These are phyloP conservation scores for Hippophae tibetana DNA, from an alignment of 306 rosid genomes.

Conservation along the genomic window DNA sequence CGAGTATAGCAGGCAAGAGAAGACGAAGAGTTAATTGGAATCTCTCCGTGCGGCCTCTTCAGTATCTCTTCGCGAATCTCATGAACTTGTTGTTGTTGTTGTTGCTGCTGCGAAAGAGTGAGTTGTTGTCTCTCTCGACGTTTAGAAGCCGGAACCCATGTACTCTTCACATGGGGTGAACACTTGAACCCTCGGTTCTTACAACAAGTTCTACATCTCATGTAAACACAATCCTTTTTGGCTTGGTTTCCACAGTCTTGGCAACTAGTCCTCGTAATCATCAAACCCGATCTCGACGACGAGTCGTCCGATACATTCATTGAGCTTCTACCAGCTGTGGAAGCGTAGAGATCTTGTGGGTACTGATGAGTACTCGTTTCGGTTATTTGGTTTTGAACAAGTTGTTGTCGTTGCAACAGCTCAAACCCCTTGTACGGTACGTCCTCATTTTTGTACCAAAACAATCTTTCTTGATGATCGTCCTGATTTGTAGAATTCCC, in stretches of 20 bases:
- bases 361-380: slow-evolving; percentile 16
- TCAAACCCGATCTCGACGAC: slow-evolving; percentile 48
- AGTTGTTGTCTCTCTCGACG: slow-evolving; percentile 69
- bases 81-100: slow-evolving; percentile 13
- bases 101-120: slow-evolving; percentile 21
- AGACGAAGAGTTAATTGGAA: slow-evolving; percentile 19
- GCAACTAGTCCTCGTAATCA: slow-evolving; percentile 50
- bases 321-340: slow-evolving; percentile 37
- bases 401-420: slow-evolving; percentile 53
- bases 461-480: slow-evolving; percentile 32
- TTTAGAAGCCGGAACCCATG: slow-evolving; percentile 89
- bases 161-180: slow-evolving; percentile 72
- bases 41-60: slow-evolving; percentile 49
- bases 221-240: slow-evolving; percentile 76
- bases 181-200: slow-evolving; percentile 88
- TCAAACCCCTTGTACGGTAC: slow-evolving; percentile 63
- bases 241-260: slow-evolving; percentile 99
- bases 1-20: slow-evolving; percentile 45
- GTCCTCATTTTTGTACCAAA: slow-evolving; percentile 49
- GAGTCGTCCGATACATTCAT: slow-evolving; percentile 48
- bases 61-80: slow-evolving; percentile 27
- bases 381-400: slow-evolving; percentile 26
- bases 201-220: slow-evolving; percentile 87
- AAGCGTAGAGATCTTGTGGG: slow-evolving; percentile 57
- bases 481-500: neutral